Conservation (phyloP, 305 asterid genomes). For the Fraxinus latifolia region DNA sequence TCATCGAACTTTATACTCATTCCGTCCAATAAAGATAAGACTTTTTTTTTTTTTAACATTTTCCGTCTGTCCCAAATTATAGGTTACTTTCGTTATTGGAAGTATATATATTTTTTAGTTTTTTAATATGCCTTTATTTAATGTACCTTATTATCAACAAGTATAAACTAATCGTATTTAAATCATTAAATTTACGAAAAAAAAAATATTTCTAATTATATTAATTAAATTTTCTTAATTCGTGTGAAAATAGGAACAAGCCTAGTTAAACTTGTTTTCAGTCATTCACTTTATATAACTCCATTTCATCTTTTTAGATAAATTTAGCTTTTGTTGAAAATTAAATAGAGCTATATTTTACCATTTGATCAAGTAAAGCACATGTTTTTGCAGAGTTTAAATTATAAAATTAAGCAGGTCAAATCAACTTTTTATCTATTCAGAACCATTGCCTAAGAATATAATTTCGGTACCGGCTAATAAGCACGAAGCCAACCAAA, state of each 20-base stretch:
- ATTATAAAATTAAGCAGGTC: not conserved
- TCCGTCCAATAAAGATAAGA: not conserved
- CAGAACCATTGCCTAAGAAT: not conserved
- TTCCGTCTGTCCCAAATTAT: too few relatives aligned
- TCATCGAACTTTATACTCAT: not conserved
- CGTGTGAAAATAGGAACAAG: not conserved
- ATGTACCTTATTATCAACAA: not conserved
- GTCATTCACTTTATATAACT: not conserved
- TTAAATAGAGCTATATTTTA: not conserved
- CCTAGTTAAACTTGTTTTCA: too few relatives aligned
- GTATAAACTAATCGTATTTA: too few relatives aligned
- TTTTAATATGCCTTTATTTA: not conserved
- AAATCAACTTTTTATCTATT: not conserved
- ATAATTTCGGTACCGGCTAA: not conserved
- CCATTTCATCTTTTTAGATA: not conserved
- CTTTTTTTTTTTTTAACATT: too few relatives aligned
- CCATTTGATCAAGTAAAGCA: not conserved
- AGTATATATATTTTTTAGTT: too few relatives aligned
- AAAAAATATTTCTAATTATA: too few relatives aligned
- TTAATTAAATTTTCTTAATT: too few relatives aligned
- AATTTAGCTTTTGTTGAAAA: not conserved
- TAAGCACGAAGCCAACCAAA: not conserved
- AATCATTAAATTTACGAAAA: not conserved
- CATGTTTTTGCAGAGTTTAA: not conserved
- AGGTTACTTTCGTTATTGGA: too few relatives aligned